phyloP scores from a whole-genome alignment of 768 basidiomycete genomes.

The Cystofilobasidium bisporidii region DNA sequence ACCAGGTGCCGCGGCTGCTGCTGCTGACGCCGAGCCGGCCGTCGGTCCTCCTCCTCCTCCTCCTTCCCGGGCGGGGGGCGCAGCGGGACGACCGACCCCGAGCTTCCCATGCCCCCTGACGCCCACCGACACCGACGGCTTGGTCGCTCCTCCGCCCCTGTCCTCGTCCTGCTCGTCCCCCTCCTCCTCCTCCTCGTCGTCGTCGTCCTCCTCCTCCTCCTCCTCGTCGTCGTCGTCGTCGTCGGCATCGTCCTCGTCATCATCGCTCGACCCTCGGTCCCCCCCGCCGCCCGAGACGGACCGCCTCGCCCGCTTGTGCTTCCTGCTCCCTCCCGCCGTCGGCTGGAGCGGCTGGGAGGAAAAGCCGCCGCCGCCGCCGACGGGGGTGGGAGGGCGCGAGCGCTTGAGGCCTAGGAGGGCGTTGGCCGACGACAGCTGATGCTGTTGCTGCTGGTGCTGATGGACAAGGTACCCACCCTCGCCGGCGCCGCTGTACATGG shows the following conservation, averaged over 20 bases:
- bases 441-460: slow-evolving; percentile 14
- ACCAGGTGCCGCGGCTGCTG: too few species aligned
- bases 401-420: slow-evolving; percentile 17
- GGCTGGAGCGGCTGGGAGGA: too few species aligned
- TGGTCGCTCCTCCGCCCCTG: background rate
- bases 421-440: slow-evolving; percentile 10
- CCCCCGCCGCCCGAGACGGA: background rate
- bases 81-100: too few species aligned
- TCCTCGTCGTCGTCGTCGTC: background rate
- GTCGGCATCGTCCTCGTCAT: background rate
- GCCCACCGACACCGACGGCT: too few species aligned
- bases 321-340: background rate
- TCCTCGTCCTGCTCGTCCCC: background rate
- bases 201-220: slow-evolving; percentile 9
- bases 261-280: background rate
- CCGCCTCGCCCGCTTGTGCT: background rate
- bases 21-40: too few species aligned
- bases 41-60: too few species aligned
- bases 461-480: background rate
- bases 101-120: too few species aligned
- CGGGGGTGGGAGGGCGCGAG: background rate
- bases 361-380: background rate
- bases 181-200: background rate
- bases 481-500: too few species aligned
- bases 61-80: too few species aligned